phyloP scores from a whole-genome alignment of 306 rosid species.

The Macrotyloma uniflorum region DNA sequence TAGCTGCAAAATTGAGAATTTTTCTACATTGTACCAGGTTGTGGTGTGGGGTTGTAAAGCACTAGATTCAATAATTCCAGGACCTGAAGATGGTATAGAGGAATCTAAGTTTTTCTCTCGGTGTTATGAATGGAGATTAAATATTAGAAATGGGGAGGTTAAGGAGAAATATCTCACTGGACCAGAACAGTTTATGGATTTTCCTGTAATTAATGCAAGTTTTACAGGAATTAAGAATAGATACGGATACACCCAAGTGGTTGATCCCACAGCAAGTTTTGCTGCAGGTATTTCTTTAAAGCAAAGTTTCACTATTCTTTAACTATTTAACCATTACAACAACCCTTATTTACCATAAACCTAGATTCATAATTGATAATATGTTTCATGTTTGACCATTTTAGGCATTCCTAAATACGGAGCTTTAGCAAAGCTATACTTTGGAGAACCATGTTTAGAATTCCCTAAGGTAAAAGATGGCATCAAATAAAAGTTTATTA shows the following conservation, averaged over 20 bases:
- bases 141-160: conserved; percentile 57
- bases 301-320: neutral
- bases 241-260: conserved; percentile 62
- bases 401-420: conserved; percentile 53
- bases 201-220: conserved; percentile 59
- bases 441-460: conserved; percentile 46
- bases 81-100: conserved; percentile 47
- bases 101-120: conserved; percentile 43
- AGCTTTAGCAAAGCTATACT: conserved; percentile 65
- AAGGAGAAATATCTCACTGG: conserved; percentile 53
- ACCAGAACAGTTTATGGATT: conserved; percentile 54
- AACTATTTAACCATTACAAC: neutral
- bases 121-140: conserved; percentile 68
- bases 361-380: neutral
- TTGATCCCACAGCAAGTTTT: conserved; percentile 48
- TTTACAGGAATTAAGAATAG: conserved; percentile 54
- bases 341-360: neutral
- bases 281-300: conserved; percentile 42
- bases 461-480: conserved; percentile 32
- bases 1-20: neutral
- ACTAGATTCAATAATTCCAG: conserved; percentile 58
- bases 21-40: conserved; percentile 46
- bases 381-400: neutral
- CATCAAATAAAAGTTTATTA: neutral
- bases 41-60: conserved; percentile 80